Base-by-base conservation (phyloP, 441 rosid genomes). In the Melastoma candidum region DNA sequence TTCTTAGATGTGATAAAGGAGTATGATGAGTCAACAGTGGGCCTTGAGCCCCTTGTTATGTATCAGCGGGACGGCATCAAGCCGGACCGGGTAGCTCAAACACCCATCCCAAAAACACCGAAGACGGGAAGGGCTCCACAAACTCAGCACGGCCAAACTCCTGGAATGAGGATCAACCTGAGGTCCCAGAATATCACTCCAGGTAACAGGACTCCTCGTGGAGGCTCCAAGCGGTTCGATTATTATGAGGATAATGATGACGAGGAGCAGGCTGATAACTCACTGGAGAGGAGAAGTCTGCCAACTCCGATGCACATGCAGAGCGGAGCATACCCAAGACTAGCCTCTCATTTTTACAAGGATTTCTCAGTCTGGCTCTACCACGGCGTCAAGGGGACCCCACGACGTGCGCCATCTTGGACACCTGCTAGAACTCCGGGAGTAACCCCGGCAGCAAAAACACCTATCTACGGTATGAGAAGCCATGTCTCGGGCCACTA, bases 1-100 rank as follows among this genome's bases (percentile, higher is more conserved):
- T 75, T 85, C 27, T 79, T 90, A 1, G 94, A 90, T 50, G 78
- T 90, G 25, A 77, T 90, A 55, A 74, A 78, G 59, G 79, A 84
- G 49, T 85, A 86, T 29, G 90, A 90, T 44, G 84, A 78, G 56
- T 78, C 97, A 1, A 67, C 65, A 0, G 49, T 74, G 4, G 87
- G 90, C 54, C 75, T 83, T 0, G 84, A 80, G 8, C 86, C 84
- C 1, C 79, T 83, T 1, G 82, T 83, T 43, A 32, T 74, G 53
- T 83, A 78, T 71, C 86, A 80, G 41, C 60, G 69, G 13, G 74
- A 80, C 11, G 84, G 81, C 56, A 68, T 69, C 67, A 78, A 80
- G 70, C 90, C 84, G 4, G 71, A 71, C 61, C 75, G 60, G 44
- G 70, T 39, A 25, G 74, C 77, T 13, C 61, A 61, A 48, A 80